Conservation (phyloP, 352 stramenopile species). For the Phytophthora nicotianae region DNA sequence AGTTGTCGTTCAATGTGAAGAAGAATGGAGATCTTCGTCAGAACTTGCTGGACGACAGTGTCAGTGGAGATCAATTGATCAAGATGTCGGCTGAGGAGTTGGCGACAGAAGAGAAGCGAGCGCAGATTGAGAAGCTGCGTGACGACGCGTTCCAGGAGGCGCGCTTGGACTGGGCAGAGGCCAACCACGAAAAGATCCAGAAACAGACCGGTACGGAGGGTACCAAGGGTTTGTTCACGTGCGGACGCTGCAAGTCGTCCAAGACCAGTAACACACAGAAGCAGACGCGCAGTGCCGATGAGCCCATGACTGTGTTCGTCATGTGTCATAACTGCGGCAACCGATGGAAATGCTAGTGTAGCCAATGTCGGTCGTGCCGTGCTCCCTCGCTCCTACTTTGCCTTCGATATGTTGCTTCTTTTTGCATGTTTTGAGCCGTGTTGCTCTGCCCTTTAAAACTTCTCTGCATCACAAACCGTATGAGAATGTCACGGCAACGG, state of each 20-base stretch:
- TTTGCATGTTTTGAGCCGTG: slow-evolving; percentile 18
- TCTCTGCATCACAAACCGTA: slow-evolving; percentile 23
- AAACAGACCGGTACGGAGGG: slow-evolving; percentile 83
- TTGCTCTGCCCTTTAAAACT: slow-evolving; percentile 19
- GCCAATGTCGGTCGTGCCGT: slow-evolving; percentile 27
- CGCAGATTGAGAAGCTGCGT: slow-evolving; percentile 82
- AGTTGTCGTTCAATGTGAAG: slow-evolving; percentile 92
- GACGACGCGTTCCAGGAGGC: slow-evolving; percentile 87
- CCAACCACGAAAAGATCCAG: slow-evolving; percentile 93
- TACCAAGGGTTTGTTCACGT: slow-evolving; percentile 88
- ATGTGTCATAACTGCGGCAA: slow-evolving; percentile 97
- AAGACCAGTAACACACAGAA: slow-evolving; percentile 98
- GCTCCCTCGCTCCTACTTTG: slow-evolving; percentile 7
- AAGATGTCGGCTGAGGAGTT: slow-evolving; percentile 88
- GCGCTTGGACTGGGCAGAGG: slow-evolving; percentile 89
- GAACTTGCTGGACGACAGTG: slow-evolving; percentile 70
- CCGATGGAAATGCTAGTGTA: slow-evolving; percentile 92
- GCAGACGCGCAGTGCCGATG: slow-evolving; percentile 97
- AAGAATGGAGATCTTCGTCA: slow-evolving; percentile 86
- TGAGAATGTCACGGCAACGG: slow-evolving; percentile 3
- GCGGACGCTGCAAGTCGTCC: slow-evolving; percentile 94
- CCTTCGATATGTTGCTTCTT: slow-evolving; percentile 27
- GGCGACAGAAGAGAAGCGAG: slow-evolving; percentile 85
- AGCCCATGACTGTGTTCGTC: slow-evolving; percentile 98
- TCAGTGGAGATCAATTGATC: slow-evolving; percentile 78